Conservation (phyloP, 345 rosid species). For the Salix dunnii region DNA sequence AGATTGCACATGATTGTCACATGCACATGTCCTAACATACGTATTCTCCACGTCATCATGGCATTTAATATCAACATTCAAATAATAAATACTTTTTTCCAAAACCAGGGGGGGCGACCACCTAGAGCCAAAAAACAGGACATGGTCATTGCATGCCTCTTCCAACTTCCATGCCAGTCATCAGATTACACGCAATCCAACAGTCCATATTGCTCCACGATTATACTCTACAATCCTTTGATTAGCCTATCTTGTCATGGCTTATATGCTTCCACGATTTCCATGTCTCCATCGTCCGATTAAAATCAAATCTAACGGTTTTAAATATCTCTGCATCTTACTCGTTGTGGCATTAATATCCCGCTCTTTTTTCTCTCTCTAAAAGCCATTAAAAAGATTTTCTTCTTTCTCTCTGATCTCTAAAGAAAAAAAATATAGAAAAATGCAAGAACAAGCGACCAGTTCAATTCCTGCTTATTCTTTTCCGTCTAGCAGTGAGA, state of each 20-base stretch:
- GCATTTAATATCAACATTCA: neutral
- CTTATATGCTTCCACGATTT: constrained; percentile 46
- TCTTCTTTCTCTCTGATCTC: neutral
- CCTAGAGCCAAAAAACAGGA: neutral
- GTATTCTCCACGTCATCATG: neutral
- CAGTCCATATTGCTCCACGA: constrained; percentile 34
- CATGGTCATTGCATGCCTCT: neutral
- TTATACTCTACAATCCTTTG: constrained; percentile 33
- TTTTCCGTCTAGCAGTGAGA: constrained; percentile 87
- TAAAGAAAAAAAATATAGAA: neutral
- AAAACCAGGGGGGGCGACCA: neutral
- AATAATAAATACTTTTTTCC: neutral
- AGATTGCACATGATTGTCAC: neutral
- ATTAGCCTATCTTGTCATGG: constrained; percentile 42
- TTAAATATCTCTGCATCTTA: neutral
- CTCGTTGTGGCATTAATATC: constrained; percentile 37
- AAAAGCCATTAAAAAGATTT: too few species aligned
- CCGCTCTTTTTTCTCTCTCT: constrained; percentile 45
- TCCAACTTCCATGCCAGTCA: constrained; percentile 15
- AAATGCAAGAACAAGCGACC: constrained; percentile 87
- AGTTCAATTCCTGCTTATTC: constrained; percentile 84
- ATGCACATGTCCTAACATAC: neutral
- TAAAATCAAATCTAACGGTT: constrained; percentile 30
- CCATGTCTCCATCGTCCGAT: constrained; percentile 28
- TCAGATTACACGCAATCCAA: constrained; percentile 30